These are phyloP conservation scores for Aphanomyces astaci DNA, from an alignment of 352 stramenopile genomes.

Conservation along the genomic window DNA sequence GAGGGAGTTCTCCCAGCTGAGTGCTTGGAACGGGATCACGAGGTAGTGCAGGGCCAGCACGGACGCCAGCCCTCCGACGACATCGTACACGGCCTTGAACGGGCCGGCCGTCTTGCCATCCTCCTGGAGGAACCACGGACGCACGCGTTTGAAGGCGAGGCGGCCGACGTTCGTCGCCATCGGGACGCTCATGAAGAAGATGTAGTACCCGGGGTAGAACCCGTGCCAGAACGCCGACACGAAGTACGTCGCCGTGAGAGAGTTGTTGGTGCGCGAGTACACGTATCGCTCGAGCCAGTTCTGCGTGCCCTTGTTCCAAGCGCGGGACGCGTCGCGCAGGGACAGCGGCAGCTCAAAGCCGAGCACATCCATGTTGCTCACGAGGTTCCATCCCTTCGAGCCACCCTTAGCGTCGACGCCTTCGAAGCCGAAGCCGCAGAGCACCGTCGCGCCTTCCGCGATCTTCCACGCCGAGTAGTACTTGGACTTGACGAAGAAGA, in stretches of 20 bases:
- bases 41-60: slow-evolving; percentile 57
- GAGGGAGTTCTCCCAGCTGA: slow-evolving; percentile 64
- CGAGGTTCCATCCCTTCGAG: slow-evolving; percentile 87
- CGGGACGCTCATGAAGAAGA: slow-evolving; percentile 89
- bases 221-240: slow-evolving; percentile 95
- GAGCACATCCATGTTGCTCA: slow-evolving; percentile 96
- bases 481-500: slow-evolving; percentile 89
- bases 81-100: slow-evolving; percentile 54
- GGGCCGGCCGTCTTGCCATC: slow-evolving; percentile 40
- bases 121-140: slow-evolving; percentile 52
- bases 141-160: slow-evolving; percentile 51
- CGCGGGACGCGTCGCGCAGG: slow-evolving; percentile 78
- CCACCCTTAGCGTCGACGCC: slow-evolving; percentile 86
- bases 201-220: slow-evolving; percentile 96
- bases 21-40: slow-evolving; percentile 62
- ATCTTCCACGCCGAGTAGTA: slow-evolving; percentile 97
- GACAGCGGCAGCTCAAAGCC: slow-evolving; percentile 91
- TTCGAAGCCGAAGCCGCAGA: slow-evolving; percentile 90
- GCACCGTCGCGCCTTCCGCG: slow-evolving; percentile 67
- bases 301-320: slow-evolving; percentile 97
- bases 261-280: slow-evolving; percentile 90
- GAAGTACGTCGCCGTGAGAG: slow-evolving; percentile 86
- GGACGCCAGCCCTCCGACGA: slow-evolving; percentile 41
- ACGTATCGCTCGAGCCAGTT: slow-evolving; percentile 93
- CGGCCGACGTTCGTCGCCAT: slow-evolving; percentile 62